Base-by-base conservation (phyloP, 139 green algal genomes). In the Picochlorum sp. region DNA sequence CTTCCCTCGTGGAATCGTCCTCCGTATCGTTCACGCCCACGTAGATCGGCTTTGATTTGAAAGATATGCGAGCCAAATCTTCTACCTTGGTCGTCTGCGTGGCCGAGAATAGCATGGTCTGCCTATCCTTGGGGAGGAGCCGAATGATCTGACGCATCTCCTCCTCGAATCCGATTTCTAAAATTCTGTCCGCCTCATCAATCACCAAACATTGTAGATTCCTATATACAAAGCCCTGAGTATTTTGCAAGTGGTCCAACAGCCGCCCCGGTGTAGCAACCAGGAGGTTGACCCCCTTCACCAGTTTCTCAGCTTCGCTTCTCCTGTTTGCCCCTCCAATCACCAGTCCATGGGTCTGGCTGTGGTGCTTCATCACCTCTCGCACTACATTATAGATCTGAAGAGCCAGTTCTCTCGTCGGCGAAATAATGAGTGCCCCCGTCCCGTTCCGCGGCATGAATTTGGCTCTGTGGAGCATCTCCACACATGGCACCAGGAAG, bases 81-180 rank as follows among this genome's bases (percentile, higher is more conserved):
- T 96, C 88, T 18, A 99, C 84, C 79, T 95, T 94, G 32, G 86
- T 98, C 41, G 92, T 98, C 63, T 98, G 93, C 2, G 94, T 99
- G 7, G 94, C 94, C 41, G 70, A 88, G 76, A 99, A 99, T 26
- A 99, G 85, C 83, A 95, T 91, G 7, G 94, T 98, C 81, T 99
- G 94, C 2, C 94, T 78, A 62, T 98, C 90, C 80, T 91, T 94
- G 24, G 93, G 93, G 72, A 98, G 75, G 23, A 96, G 71, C 51
- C 88, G 90, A 58, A 98, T 77, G 74, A 98, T 98, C 73, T 96
- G 86, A 1, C 85, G 72, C 90, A 98, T 95, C 75, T 98, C 93
- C 80, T 98, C 91, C 81, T 98, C 93, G 76, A 98, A 98, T 8
- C 93, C 93, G 62, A 97, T 95, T 74, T 98, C 92, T 69, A 98